phyloP scores from a whole-genome alignment of 169 alveolate genomes.

The Plasmodium chabaudi region DNA sequence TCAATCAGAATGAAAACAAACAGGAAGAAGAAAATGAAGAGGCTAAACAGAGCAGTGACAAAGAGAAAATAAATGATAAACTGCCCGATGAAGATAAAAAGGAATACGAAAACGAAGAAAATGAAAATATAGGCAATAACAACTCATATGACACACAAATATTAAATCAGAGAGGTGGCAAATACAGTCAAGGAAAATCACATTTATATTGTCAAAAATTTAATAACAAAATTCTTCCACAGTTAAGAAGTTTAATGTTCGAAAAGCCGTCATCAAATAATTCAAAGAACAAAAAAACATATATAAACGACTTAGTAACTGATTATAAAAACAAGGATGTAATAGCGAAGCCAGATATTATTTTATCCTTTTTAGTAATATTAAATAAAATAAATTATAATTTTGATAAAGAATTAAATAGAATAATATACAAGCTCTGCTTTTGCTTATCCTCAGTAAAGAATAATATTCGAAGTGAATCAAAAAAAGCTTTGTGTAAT shows the following conservation, averaged over 20 bases:
- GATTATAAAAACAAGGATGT: slow-evolving; percentile 48
- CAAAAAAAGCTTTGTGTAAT: slow-evolving; percentile 59
- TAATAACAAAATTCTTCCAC: slow-evolving; percentile 21
- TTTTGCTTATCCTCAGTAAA: slow-evolving; percentile 51
- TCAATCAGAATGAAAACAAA: background rate
- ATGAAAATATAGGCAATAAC: background rate
- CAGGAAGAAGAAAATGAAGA: background rate
- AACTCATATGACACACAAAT: background rate
- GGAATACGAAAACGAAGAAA: background rate
- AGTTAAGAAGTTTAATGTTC: slow-evolving; percentile 48
- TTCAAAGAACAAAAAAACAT: slow-evolving; percentile 41
- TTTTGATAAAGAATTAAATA: slow-evolving; percentile 73
- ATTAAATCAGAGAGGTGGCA: background rate
- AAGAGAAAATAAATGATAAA: background rate
- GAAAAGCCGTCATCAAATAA: slow-evolving; percentile 12
- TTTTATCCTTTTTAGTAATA: slow-evolving; percentile 58
- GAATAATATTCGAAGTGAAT: slow-evolving; percentile 62
- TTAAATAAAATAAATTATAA: slow-evolving; percentile 69
- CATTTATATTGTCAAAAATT: slow-evolving; percentile 31
- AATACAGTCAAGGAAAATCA: background rate
- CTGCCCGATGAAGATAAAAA: no score
- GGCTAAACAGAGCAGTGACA: background rate
- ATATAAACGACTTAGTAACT: slow-evolving; percentile 62
- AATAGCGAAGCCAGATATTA: slow-evolving; percentile 61
- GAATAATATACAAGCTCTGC: slow-evolving; percentile 63